Evolutionary conservation across 202 grass and related monocot species (phyloP), one percentile per base, ranked within the genome.

Genomic region (Tripidium arundinaceum): DNA sequence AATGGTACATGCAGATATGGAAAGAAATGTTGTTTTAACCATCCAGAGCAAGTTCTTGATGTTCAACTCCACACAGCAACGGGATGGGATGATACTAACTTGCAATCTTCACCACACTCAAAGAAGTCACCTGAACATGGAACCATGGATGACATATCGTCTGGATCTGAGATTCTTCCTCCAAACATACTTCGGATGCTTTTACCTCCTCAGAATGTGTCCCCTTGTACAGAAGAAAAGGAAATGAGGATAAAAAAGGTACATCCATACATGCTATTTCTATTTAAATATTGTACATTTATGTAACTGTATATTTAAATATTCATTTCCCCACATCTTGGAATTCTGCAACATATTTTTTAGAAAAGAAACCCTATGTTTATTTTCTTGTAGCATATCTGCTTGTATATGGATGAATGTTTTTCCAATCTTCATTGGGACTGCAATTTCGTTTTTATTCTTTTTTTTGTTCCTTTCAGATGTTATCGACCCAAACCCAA

Each of bases 1-100:
- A 80, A 84, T 80, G 86, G 76, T 80, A 68, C 42, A 70, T 88
- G 86, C 36, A 57, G 70, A 75, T 88, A 88, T 76, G 81, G 81
- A 21, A 88, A 88, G 52, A 80, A 42, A 62, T 88, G 86, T 38
- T 74, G 74, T 76, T 88, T 24, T 42, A 88, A 88, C 54, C 86
- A 88, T 70, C 86, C 81, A 39, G 86, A 84, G 25, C 55, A 84
- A 69, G 86, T 80, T n/a, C 65, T 83, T 75, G 81, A 80, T 84
- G 52, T 28, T 75, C 86, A 88, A 46, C 36, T 45, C 36, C 61
- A 42, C 38, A 59, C 37, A 31, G 81, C 76, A 75, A 84, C 70
- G 28, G 76, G 76, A 45, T 88, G 86, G 86, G 76, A 84, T 66
- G 76, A 80, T 80, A 42, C 61, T 85, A 74, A 49, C 37, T 57